A percentile compares a stretch with the other conserved stretches of the same genome.
Conservation (phyloP, 2,329 filamentous ascomycete species). For the Zalaria obscura region DNA sequence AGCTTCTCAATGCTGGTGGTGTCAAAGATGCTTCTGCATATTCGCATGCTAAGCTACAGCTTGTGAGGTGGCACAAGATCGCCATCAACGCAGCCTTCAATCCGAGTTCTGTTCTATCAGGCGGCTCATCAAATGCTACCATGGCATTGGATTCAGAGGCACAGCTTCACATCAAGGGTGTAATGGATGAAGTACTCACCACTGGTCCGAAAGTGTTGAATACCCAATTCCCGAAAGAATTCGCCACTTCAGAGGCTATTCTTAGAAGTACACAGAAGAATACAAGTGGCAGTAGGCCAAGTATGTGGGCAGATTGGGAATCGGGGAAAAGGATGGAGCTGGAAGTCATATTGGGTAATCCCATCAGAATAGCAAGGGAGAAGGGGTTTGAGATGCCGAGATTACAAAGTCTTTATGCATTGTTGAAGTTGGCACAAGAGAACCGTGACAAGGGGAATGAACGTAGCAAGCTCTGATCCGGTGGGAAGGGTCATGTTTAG, state of each 20-base stretch:
- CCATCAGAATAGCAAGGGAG: slow-evolving; percentile 48
- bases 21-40: slow-evolving; percentile 53
- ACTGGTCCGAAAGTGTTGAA: slow-evolving; percentile 51
- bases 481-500: too few relatives aligned
- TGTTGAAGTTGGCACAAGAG: slow-evolving; percentile 47
- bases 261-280: slow-evolving; percentile 50
- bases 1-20: slow-evolving; percentile 45
- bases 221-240: slow-evolving; percentile 41
- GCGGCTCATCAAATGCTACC: slow-evolving; percentile 48
- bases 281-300: slow-evolving; percentile 42
- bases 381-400: slow-evolving; percentile 51
- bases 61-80: slow-evolving; percentile 62
- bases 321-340: slow-evolving; percentile 51
- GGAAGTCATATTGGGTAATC: slow-evolving; percentile 60
- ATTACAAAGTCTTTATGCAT: slow-evolving; percentile 52
- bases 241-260: slow-evolving; percentile 50
- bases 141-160: slow-evolving; percentile 53
- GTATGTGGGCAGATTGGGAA: slow-evolving; percentile 59
- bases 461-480: too few relatives aligned
- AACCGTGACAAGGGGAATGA: slow-evolving; percentile 25
- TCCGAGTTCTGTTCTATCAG: slow-evolving; percentile 53
- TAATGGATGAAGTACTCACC: slow-evolving; percentile 57
- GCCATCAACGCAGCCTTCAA: slow-evolving; percentile 67
- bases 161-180: slow-evolving; percentile 43
- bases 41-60: slow-evolving; percentile 51